Evolutionary conservation across 345 rosid genomes (phyloP), one percentile per base, ranked within the genome.

Genomic region (Citrus medica): DNA sequence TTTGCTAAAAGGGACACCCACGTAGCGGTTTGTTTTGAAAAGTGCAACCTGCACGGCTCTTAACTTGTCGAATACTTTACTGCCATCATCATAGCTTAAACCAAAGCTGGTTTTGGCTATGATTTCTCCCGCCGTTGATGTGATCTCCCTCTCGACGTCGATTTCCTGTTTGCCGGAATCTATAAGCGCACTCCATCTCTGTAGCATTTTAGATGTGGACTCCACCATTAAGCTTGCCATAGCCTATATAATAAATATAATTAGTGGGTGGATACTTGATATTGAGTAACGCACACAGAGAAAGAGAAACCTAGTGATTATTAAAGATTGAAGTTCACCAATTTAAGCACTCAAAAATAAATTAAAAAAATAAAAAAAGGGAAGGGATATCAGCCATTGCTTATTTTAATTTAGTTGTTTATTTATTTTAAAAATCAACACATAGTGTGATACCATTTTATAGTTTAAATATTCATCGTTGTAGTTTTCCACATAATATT

Each of bases 21-120:
- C 96, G 28, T 86, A 92, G 17, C 98, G 93, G 75, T 89, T 92
- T 14, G 94, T 82, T 66, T 91, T 85, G 83, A 96, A 96, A 14
- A 96, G 90, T 35, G 91, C 79, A 65, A 85, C 67, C 40, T 96
- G 99, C 89, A 94, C 83, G 55, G 88, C 91, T 79, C 98, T 86
- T 71, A 96, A 72, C 82, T 91, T 92, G 48, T 90, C 87, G 1
- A 88, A 80, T 46, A 92, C 93, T 79, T 84, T 64, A 30, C 82
- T 86, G 7, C 97, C 98, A 12, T 67, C 85, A 79, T 84, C 84
- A 64, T 86, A 86, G 53, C 77, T 81, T 33, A 94, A 77, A 19
- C 99, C 99, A n/a, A 96, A 96, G 83, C 97, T 91, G 13, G 98
- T 87, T 80, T 85, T 92, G 35, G 97, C 97, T 0, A 96, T 92